Base-by-base conservation (phyloP, 331 rosid species). In the Saraca asoca region DNA sequence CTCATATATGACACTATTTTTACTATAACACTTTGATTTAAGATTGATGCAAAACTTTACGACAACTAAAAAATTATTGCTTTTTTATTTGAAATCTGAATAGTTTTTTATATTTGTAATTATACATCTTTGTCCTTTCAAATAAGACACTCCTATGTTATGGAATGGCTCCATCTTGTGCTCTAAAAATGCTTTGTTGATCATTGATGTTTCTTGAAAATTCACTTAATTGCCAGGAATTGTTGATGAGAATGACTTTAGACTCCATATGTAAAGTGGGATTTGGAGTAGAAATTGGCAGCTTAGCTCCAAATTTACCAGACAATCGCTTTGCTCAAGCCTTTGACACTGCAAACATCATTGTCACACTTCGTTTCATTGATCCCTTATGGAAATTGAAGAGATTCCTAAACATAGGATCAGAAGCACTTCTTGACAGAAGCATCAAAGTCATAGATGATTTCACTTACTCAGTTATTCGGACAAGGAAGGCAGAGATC, bases 181-280 rank as follows among this genome's bases (percentile, higher is more conserved):
- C n/a, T n/a, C n/a, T n/a, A n/a, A n/a, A n/a, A n/a, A n/a, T n/a
- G n/a, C n/a, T n/a, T n/a, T n/a, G n/a, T n/a, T n/a, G n/a, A n/a
- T n/a, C 11, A 38, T 46, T 78, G 57, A 44, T 51, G 66, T 16
- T 14, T 14, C 41, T 62, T 54, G 12, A 31, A 59, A 58, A 59
- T 43, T 39, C 20, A 60, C 59, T 7, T 69, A 38, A 48, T 63
- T 72, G 50, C 49, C 54, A 88, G 98, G 96, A 93, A 76, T 62
- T 93, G 81, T 54, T 88, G 84, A 90, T 90, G 96, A 84, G 96
- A 76, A 90, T 93, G 98, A 93, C 98, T 48, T 78, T 93, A 64
- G 97, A 93, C 74, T 90, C 96, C 29, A 90, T 90, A 46, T 88
- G 97, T 57, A 93, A 87, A 76, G 97, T 93, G 55, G 98, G 98